Base-by-base conservation (phyloP, 2,329 filamentous ascomycete species). In the Exophiala spinifera region DNA sequence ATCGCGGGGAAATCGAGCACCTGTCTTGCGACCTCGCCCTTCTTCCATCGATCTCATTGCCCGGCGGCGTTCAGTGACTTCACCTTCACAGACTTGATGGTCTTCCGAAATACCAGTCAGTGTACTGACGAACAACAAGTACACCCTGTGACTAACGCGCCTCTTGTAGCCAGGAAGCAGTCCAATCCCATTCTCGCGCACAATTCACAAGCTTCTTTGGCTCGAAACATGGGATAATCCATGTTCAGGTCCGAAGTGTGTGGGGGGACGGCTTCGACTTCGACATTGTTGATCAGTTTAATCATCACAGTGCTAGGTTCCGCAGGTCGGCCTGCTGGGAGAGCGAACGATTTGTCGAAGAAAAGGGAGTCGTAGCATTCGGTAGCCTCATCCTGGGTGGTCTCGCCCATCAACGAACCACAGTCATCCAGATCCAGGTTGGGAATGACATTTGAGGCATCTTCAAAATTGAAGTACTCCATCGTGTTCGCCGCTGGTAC, bases 1-100 rank as follows among this genome's bases (percentile, higher is more conserved):
- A 62, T 91, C 85, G 59, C 88, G 78, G 3, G 90, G 89, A 70
- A 96, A 91, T 13, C 89, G 82, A 47, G 86, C 83, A 49, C 84
- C 87, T 57, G 83, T 83, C 68, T 89, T 91, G 46, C 85, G 77
- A 49, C 67, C 65, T 36, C 68, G 69, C 23, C 64, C 62, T 45
- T 76, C 74, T 28, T 66, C 56, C 36, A 74, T 66, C 1, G 74
- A 76, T 50, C 72, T 75, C 55, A 75, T 64, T 14, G 68, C 69
- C 43, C 46, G 57, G 50, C 66, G 67, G 46, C 70, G 73, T 19
- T 72, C 71, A 3, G 71, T 74, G 39, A 72, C 53, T 5, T 70
- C 64, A 6, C 71, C 70, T 56, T 71, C 67, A 6, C 49, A 46
- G 23, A 57, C 54, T 44, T 57, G 58, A 25, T 57, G 48, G 51